Evolutionary conservation across 139 green algal genomes (phyloP), one percentile per base, ranked within the genome.

Genomic region (Micractinium conductrix): DNA sequence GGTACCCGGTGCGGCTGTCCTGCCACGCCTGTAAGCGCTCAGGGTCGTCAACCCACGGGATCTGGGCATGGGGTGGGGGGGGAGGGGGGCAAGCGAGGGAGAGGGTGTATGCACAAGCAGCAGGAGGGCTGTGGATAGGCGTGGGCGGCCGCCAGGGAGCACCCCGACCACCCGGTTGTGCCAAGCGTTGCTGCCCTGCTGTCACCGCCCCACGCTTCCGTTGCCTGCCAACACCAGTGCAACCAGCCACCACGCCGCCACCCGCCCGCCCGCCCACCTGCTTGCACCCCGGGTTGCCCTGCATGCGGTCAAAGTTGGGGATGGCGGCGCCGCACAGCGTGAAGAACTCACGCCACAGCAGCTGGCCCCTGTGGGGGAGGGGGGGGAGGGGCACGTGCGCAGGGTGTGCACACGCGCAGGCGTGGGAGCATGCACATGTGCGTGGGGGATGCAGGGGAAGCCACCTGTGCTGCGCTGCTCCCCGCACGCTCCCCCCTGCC

Each of bases 221-320:
- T n/a, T n/a, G n/a, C n/a, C n/a, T n/a, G n/a, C n/a, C n/a, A n/a
- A n/a, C n/a, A n/a, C n/a, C n/a, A n/a, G n/a, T n/a, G n/a, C n/a
- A n/a, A n/a, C n/a, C n/a, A n/a, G n/a, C n/a, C n/a, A n/a, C n/a
- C n/a, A n/a, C n/a, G n/a, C n/a, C n/a, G n/a, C n/a, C n/a, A n/a
- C n/a, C n/a, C n/a, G n/a, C n/a, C n/a, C 9, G 2, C 35, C 24
- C 5, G 5, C 76, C 26, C 1, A 93, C 91, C 91, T 98, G 93
- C 78, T 90, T 92, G 92, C 95, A 98, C n/a, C 98, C 85, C 9
- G 93, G 83, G 90, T 98, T 99, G 79, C 93, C 96, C n/a, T 86
- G 83, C 96, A 98, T 98, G 37, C 69, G 74, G 81, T 97, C 75
- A 89, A 97, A 98, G 88, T 97, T 94, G 71, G 90, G 88, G 2